phyloP scores from a whole-genome alignment of 495 filamentous ascomycete species.

The Bacidia rubella region DNA sequence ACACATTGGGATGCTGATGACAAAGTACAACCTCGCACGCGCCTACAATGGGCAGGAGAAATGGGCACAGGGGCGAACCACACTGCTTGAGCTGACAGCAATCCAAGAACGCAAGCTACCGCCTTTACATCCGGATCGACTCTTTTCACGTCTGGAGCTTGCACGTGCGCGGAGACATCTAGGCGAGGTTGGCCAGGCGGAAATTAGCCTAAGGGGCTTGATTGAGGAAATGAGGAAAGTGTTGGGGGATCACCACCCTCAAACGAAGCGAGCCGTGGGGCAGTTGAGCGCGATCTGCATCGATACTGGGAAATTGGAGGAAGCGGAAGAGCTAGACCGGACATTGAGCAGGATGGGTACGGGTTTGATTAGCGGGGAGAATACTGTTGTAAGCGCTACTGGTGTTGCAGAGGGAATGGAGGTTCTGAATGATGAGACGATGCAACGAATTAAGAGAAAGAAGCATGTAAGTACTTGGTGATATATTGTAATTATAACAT shows the following conservation, averaged over 20 bases:
- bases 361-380: background rate
- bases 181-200: conserved; percentile 9
- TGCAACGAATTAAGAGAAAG: background rate
- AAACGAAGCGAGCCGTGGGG: conserved; percentile 6
- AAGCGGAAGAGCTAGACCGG: conserved; percentile 3
- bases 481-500: background rate
- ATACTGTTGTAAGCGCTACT: background rate
- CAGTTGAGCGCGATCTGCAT: conserved; percentile 9
- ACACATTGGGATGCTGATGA: conserved; percentile 23
- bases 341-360: background rate
- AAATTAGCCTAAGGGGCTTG: conserved; percentile 8
- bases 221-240: conserved; percentile 4
- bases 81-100: conserved; percentile 11
- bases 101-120: background rate
- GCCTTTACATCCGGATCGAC: conserved; percentile 7
- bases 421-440: background rate
- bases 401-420: too few species aligned
- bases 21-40: conserved; percentile 21
- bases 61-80: conserved; percentile 16
- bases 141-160: conserved; percentile 11
- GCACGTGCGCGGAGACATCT: conserved; percentile 8
- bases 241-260: background rate
- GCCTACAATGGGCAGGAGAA: conserved; percentile 18
- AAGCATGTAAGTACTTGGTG: background rate
- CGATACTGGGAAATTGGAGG: background rate